Evolutionary conservation across 371 early-diverging fungal species (phyloP), one percentile per base, ranked within the genome.

Genomic region (Batkoa obscura): DNA sequence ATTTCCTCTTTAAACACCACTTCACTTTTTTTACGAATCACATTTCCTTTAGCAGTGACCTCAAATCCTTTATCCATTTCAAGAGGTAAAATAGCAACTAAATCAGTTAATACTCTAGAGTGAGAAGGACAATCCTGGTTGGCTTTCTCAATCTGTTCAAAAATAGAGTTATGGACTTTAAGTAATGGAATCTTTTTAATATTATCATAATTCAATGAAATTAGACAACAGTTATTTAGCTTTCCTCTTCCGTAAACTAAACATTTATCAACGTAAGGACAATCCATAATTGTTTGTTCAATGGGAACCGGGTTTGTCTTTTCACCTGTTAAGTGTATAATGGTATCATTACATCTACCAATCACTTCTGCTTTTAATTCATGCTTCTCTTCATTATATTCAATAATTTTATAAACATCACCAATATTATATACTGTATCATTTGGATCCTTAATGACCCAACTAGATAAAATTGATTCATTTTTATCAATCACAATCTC

Each of bases 71-170:
- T 54, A 17, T 59, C 56, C 1, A 64, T 41, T 2, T 34, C 36
- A 35, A 53, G n/a, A 41, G 68, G 71, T 0, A 73, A 48, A 8
- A 71, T 62, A 15, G 67, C 58, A 1, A 73, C 60, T 68, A 73
- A 66, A 43, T 69, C 64, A 1, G 59, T 61, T 0, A 68, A 10
- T 6, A 73, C 59, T 0, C 41, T 57, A 36, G 67, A 66, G 43
- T 71, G 67, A 2, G 42, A 57, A 3, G 70, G 70, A 30, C 63
- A 62, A 38, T 48, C 49, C 15, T 54, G 56, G 54, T 72, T 73
- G n/a, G 65, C 68, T 13, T 58, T 23, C 1, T 62, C 49, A 17
- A 70, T 65, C 35, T 56, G 12, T 17, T 36, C 4, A 38, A 9
- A 32, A 32, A 56, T 9, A 9, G 5, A 10, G 4, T 4, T 3